phyloP scores from a whole-genome alignment of 139 green algal genomes.

The Coelastrella sp. region DNA sequence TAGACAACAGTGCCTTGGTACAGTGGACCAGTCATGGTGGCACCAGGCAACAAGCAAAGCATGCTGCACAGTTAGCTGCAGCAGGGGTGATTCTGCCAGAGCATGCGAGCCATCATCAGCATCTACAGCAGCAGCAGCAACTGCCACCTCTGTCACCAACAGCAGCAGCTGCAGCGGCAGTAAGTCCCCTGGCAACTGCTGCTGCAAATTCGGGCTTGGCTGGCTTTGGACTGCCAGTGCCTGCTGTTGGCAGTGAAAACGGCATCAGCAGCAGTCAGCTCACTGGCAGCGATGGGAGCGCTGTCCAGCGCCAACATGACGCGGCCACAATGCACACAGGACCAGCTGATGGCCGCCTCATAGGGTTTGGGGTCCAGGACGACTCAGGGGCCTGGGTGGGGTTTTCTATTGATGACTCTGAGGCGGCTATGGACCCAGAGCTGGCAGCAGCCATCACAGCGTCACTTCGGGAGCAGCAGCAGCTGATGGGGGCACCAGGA shows the following conservation, averaged over 20 bases:
- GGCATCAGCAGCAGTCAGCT: not conserved
- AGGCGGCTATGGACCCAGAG: conserved; percentile 23
- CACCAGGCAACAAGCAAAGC: not conserved
- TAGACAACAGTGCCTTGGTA: not conserved
- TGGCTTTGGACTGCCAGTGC: not conserved
- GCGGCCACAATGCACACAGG: not conserved
- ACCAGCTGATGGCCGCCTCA: not conserved
- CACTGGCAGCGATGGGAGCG: no score
- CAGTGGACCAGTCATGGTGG: not conserved
- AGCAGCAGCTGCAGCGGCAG: not conserved
- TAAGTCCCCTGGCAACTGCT: no score
- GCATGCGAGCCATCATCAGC: no score
- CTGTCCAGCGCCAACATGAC: no score
- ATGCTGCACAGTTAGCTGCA: not conserved
- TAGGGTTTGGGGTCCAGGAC: not conserved
- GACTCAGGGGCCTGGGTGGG: not conserved
- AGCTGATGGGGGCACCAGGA: not conserved
- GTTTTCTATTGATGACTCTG: not conserved
- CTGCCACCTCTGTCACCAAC: not conserved
- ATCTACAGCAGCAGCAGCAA: not conserved
- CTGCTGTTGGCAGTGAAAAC: not conserved
- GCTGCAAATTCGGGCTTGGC: no score
- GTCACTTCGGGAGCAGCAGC: conserved; percentile 33
- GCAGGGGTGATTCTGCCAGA: no score
- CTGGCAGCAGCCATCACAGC: conserved; percentile 44